Evolutionary conservation across 164 flowering plant genomes (phyloP).

Genomic region (Aristolochia californica): DNA sequence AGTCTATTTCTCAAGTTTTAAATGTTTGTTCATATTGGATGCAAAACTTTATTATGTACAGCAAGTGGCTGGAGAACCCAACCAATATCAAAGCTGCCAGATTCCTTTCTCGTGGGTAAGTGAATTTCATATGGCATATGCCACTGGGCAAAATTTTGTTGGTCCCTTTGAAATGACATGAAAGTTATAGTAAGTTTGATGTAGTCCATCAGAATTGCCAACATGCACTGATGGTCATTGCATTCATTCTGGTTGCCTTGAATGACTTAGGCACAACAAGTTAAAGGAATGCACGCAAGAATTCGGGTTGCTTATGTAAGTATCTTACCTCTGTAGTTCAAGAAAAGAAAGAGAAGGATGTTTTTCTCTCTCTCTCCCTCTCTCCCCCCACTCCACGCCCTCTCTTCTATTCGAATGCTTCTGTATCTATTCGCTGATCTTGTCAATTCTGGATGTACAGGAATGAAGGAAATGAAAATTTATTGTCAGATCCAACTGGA

Average conservation of each 20-base stretch:
- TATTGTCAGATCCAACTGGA: constrained; percentile 5
- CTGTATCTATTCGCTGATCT: background rate
- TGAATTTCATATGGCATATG: background rate
- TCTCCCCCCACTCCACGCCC: background rate
- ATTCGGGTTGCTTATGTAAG: constrained; percentile 59
- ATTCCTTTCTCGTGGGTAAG: constrained; percentile 85
- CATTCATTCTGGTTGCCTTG: too few relatives aligned
- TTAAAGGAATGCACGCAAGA: constrained; percentile 56
- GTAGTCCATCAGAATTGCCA: too few relatives aligned
- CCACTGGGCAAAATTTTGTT: background rate
- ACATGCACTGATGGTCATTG: too few relatives aligned
- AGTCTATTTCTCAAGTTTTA: constrained; percentile 61
- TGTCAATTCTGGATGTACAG: constrained; percentile 23
- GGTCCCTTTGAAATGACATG: background rate
- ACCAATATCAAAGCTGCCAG: constrained; percentile 84
- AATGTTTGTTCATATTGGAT: constrained; percentile 87
- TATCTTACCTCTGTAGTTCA: background rate
- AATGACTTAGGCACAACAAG: constrained; percentile 44
- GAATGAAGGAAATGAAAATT: constrained; percentile 18
- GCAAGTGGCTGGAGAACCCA: constrained; percentile 83
- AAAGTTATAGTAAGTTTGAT: too few relatives aligned
- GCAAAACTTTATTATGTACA: constrained; percentile 83
- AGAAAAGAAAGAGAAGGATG: background rate
- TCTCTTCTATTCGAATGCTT: background rate
- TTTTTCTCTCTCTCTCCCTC: constrained; percentile 7